Percentiles rank a stretch among this genome's conserved stretches.
These are phyloP conservation scores for Tremellales sp. DNA, from an alignment of 1,284 basidiomycete species.

Conservation along the genomic window DNA sequence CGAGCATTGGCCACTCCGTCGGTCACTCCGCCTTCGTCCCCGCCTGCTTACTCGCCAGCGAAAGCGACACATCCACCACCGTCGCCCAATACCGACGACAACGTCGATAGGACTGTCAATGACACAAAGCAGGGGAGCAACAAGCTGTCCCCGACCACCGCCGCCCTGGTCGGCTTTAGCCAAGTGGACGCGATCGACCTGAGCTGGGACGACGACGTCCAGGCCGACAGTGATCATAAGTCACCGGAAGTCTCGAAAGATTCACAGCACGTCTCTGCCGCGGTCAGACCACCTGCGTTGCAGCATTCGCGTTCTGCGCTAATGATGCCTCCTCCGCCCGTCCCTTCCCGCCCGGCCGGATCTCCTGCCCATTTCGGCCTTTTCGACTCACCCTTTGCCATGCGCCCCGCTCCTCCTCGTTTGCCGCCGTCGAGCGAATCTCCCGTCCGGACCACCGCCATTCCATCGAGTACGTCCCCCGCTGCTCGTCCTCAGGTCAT, in stretches of 20 bases:
- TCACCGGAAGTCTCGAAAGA: too few relatives aligned
- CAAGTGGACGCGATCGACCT: conserved; percentile 37
- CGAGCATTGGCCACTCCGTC: conserved; percentile 7
- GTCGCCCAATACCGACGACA: conserved; percentile 1
- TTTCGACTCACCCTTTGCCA: not conserved
- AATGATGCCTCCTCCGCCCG: conserved; percentile 21
- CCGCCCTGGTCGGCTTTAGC: conserved; percentile 40
- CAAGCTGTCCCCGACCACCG: conserved; percentile 27
- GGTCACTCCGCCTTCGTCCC: conserved; percentile 13
- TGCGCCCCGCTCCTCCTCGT: conserved; percentile 1
- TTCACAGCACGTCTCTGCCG: not conserved
- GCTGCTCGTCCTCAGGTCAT: not conserved
- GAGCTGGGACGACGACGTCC: conserved; percentile 11
- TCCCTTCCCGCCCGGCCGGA: conserved; percentile 5
- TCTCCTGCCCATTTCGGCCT: not conserved
- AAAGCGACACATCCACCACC: not conserved
- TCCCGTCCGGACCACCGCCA: not conserved
- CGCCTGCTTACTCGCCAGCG: not conserved
- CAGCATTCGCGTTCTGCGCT: conserved; percentile 4
- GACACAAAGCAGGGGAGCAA: not conserved
- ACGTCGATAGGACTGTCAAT: not conserved
- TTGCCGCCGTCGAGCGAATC: not conserved
- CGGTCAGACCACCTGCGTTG: not conserved
- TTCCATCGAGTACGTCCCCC: not conserved
- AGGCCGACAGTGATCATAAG: too few relatives aligned